phyloP scores from a whole-genome alignment of 768 basidiomycete species.

The Rhodosporidiobolus odoratus region DNA sequence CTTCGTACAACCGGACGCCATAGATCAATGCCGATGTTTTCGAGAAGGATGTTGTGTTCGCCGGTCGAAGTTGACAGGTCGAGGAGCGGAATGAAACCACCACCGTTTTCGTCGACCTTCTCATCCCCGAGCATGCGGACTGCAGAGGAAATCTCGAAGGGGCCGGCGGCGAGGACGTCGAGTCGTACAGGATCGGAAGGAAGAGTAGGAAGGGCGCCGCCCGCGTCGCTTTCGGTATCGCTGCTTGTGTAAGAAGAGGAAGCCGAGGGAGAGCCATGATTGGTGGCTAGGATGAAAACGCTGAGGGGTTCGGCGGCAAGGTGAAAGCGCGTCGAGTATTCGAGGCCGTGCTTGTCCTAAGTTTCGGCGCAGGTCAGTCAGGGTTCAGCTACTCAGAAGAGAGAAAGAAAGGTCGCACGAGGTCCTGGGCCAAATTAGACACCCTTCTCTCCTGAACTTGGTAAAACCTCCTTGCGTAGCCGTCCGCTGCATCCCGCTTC shows the following conservation, averaged over 20 bases:
- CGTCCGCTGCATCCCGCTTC: too few species aligned
- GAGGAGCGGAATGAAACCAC: conserved; percentile 1
- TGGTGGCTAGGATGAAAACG: conserved; percentile 29
- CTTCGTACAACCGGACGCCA: conserved; percentile 62
- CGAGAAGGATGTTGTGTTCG: conserved; percentile 55
- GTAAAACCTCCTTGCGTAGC: neutral
- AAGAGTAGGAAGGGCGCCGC: neutral
- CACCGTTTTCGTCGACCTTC: neutral
- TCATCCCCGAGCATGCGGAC: conserved; percentile 17
- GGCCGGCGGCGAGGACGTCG: conserved; percentile 29
- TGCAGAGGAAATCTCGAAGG: conserved; percentile 19
- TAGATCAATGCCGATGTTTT: conserved; percentile 61
- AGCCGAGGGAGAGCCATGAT: neutral
- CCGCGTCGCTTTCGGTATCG: neutral
- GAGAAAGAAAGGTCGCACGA: neutral
- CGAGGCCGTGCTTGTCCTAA: conserved; percentile 8
- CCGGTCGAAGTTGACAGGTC: conserved; percentile 44
- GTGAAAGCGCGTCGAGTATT: conserved; percentile 7
- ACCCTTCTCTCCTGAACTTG: neutral
- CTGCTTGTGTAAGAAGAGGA: neutral
- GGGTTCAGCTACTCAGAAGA: neutral
- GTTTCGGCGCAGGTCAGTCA: neutral
- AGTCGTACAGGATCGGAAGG: conserved; percentile 32
- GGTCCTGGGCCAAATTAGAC: neutral
- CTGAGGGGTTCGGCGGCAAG: conserved; percentile 22